Base-by-base conservation (phyloP, 2,329 filamentous ascomycete genomes). In the Neofusicoccum ribis region DNA sequence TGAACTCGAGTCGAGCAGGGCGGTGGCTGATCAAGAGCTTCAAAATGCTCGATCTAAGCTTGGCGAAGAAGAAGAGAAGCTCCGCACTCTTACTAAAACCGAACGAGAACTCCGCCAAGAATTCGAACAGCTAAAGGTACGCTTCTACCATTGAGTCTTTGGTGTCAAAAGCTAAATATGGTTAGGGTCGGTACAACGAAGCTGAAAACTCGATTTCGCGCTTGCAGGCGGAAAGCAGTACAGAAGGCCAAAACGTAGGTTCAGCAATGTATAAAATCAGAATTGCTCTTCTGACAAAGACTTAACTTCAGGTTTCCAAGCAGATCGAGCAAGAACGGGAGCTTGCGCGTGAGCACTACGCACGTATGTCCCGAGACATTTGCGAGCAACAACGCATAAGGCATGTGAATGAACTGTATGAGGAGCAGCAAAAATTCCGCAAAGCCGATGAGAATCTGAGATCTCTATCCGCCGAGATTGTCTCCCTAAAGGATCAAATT, bases 401-500 rank as follows among this genome's bases (percentile, higher is more conserved):
- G 11, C 46, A 62, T 20, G 59, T n/a, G 3, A 62, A 62, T 20
- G 36, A 27, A 15, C 36, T 62, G 3, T 5, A 51, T 12, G 36
- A 39, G 6, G 47, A 62, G 20, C n/a, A 3, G 17, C 5, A 27
- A 5, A 61, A 61, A 43, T 4, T 9, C 15, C n/a, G n/a, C 8
- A 15, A 23, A 37, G 17, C 37, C 11, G 14, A 36, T n/a, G 59
- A n/a, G 2, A 51, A 4, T 5, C n/a, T 51, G 6, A 20, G 7
- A 31, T 34, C 20, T 5, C 56, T 44, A 23, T 17, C 56, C 31
- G 8, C 27, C 5, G 27, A 60, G 17, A 47, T 47, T 9, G 43
- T 43, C n/a, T 20, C 56, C n/a, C 56, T 60, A 27, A 60, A 47
- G 14, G 56, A 47, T 9, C 31, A 60, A 34, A 47, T 60, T 15